Percentiles rank a stretch among this genome's conserved stretches.
phyloP scores from a whole-genome alignment of 2,329 filamentous ascomycete genomes.

The Microcyclospora tardicrescens region DNA sequence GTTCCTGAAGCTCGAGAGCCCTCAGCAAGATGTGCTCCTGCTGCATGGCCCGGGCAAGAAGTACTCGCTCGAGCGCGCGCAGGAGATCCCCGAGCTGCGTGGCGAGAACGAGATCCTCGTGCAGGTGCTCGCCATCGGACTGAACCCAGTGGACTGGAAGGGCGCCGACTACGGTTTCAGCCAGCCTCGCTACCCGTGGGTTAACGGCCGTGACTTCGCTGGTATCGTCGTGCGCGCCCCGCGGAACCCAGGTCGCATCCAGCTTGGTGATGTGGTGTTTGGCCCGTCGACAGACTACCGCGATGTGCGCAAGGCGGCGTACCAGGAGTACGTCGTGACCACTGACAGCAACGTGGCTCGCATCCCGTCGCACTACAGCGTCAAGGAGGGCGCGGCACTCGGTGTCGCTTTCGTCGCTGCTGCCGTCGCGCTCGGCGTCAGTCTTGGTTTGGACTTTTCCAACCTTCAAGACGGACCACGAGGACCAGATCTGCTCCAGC shows the following conservation, averaged over 20 bases:
- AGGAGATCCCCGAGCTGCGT: constrained; percentile 19
- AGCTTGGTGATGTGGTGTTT: constrained; percentile 44
- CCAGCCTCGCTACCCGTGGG: constrained; percentile 53
- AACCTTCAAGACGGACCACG: constrained; percentile 22
- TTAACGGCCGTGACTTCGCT: constrained; percentile 57
- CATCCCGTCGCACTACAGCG: constrained; percentile 41
- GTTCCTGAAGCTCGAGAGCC: constrained; percentile 19
- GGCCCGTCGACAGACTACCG: constrained; percentile 65
- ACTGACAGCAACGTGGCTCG: constrained; percentile 52
- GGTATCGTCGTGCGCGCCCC: constrained; percentile 46
- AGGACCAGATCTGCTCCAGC: constrained; percentile 47
- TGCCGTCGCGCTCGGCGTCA: constrained; percentile 52
- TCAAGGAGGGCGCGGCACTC: constrained; percentile 47
- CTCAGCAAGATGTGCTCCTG: constrained; percentile 23
- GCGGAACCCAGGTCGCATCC: constrained; percentile 36
- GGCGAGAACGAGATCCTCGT: constrained; percentile 46
- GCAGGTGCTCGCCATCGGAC: constrained; percentile 49
- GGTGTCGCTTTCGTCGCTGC: constrained; percentile 63
- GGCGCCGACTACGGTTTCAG: constrained; percentile 56
- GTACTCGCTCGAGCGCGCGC: constrained; percentile 20
- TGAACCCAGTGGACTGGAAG: constrained; percentile 71
- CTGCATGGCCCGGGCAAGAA: constrained; percentile 24
- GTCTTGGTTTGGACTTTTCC: constrained; percentile 54
- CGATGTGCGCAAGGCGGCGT: constrained; percentile 57
- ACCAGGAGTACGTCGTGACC: constrained; percentile 55